Evolutionary conservation across 208 protist genomes (phyloP).

Genomic region (Crithidia fasciculata): DNA sequence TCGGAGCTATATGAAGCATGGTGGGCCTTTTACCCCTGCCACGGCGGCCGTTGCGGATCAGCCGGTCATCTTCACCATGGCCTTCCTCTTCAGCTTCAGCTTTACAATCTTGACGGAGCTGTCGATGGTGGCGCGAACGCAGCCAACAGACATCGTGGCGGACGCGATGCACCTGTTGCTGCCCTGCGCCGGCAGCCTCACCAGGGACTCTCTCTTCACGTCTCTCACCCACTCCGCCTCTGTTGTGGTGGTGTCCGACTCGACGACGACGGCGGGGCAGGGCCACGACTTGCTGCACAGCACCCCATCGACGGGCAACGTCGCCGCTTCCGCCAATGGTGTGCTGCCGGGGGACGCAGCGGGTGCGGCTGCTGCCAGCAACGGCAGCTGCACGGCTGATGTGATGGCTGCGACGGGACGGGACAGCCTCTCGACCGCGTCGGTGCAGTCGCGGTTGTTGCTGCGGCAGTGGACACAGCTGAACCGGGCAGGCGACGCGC

Average conservation of each 20-base stretch:
- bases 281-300: background rate
- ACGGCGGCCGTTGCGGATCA: background rate
- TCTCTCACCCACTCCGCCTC: slow-evolving; percentile 4
- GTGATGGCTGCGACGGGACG: background rate
- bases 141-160: background rate
- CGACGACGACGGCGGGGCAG: slow-evolving; percentile 4
- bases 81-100: slow-evolving; percentile 3
- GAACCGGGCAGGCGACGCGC: background rate
- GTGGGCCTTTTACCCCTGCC: too few species aligned
- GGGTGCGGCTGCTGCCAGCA: background rate
- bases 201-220: background rate
- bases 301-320: too few species aligned
- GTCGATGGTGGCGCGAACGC: slow-evolving; percentile 1
- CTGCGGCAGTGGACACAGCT: background rate
- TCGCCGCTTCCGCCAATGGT: background rate
- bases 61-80: background rate
- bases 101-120: slow-evolving; percentile 5
- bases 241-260: background rate
- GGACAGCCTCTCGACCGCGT: background rate
- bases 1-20: too few species aligned
- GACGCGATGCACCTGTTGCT: slow-evolving; percentile 6
- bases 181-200: slow-evolving; percentile 1
- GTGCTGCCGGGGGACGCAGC: too few species aligned
- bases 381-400: background rate
- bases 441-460: background rate